Evolutionary conservation across 805 yeast species (phyloP), one percentile per base, ranked within the genome.

Genomic region (Priceomyces haplophilus): DNA sequence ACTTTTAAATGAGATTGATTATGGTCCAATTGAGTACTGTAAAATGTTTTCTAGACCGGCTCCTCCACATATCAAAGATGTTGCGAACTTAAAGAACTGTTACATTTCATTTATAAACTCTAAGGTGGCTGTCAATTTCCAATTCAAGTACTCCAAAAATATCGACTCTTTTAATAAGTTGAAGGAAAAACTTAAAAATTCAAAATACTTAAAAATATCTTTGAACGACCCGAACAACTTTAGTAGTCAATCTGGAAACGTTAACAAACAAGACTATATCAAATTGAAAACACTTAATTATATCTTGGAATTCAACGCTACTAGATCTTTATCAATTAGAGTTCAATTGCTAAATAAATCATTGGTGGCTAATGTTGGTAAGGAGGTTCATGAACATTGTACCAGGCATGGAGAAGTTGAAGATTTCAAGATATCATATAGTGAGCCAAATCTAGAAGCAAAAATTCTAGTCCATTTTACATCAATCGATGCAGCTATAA

Each of bases 21-120:
- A 57, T 54, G 87, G 85, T 3, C 85, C 87, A 0, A 70, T 83
- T 27, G 89, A 83, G 56, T 77, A 76, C 51, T 70, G 80, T 46
- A 70, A 73, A 42, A 55, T 77, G 44, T 58, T 69, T 43, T 53
- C 63, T 13, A 60, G 53, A 31, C 56, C 59, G 11, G 56, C 67
- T 7, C 63, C 65, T 7, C 47, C 59, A 11, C 65, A 68, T 16
- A 38, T 62, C 19, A 53, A 56, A 27, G 55, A 50, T 16, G 48
- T 51, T 11, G 44, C 40, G 18, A 48, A 44, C 17, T 32, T 55
- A 34, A 59, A 67, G 39, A 49, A 56, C 16, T 69, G 73, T 44
- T 59, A 54, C 43, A 59, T 69, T 24, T 62, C 72, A 11, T 70
- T 69, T 46, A 53, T 67, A 32, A 66, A 62, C 48, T 57, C 68